These are phyloP conservation scores for Silene uniflora DNA, from an alignment of 148 eudicot genomes.

Conservation along the genomic window DNA sequence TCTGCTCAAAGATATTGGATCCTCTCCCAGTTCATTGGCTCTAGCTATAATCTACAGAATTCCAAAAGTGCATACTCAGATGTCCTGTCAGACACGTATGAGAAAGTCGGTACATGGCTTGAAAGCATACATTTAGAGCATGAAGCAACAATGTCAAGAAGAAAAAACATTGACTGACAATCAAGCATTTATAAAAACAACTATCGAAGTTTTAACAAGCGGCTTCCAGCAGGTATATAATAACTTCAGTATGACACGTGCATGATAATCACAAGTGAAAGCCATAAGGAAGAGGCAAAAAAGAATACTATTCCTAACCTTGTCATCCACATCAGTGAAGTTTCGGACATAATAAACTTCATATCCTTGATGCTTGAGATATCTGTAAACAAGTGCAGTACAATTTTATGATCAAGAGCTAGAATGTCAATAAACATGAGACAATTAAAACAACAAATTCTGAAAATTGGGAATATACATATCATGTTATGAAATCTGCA, in stretches of 20 bases:
- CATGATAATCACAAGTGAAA: background rate
- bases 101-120: conserved; percentile 42
- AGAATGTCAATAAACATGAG: background rate
- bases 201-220: background rate
- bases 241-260: background rate
- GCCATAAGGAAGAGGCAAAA: background rate
- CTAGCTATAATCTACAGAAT: conserved; percentile 96
- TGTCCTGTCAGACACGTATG: conserved; percentile 58
- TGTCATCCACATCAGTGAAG: conserved; percentile 98
- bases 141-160: background rate
- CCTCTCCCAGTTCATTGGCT: conserved; percentile 84
- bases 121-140: conserved; percentile 7
- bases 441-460: background rate
- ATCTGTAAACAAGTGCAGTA: conserved; percentile 56
- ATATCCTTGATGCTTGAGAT: conserved; percentile 70
- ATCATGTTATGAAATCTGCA: background rate
- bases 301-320: conserved; percentile 43
- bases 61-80: conserved; percentile 77
- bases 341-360: conserved; percentile 92
- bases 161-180: background rate
- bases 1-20: conserved; percentile 80
- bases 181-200: background rate
- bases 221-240: background rate
- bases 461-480: background rate
- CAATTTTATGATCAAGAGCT: conserved; percentile 12